phyloP scores from a whole-genome alignment of 108 stramenopile species.

The Bacterosira constricta region DNA sequence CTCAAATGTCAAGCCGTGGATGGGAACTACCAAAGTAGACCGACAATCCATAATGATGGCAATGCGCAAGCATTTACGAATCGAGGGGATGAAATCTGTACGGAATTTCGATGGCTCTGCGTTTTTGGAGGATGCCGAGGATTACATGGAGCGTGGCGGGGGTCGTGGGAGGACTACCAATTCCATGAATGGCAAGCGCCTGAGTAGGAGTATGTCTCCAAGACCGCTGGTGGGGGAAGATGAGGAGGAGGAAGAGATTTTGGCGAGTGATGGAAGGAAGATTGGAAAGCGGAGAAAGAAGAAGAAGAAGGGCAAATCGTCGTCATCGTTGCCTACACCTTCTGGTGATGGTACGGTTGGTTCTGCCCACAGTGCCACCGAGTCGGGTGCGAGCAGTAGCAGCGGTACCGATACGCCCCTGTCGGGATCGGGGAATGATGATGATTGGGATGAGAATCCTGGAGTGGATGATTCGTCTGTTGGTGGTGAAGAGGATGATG shows the following conservation, averaged over 20 bases:
- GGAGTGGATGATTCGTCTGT: background rate
- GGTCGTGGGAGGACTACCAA: background rate
- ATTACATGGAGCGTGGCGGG: conserved; percentile 24
- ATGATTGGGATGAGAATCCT: conserved; percentile 2
- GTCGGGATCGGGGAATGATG: conserved; percentile 27
- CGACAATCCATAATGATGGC: conserved; percentile 28
- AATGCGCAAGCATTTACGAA: conserved; percentile 33
- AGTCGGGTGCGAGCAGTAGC: background rate
- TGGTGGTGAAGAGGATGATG: conserved; percentile 31
- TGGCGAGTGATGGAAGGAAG: conserved; percentile 30
- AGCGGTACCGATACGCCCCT: background rate
- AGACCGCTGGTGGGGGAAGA: background rate
- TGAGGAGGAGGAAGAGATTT: conserved; percentile 16
- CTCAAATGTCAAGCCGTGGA: no score
- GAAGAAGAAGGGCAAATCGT: conserved; percentile 34
- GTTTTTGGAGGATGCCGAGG: conserved; percentile 49
- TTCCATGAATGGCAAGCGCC: background rate
- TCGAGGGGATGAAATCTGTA: conserved; percentile 40
- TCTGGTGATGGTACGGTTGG: background rate
- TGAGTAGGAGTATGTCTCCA: background rate
- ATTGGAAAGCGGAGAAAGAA: conserved; percentile 47
- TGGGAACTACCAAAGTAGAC: conserved; percentile 15
- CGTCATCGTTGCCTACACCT: background rate
- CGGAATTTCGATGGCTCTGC: conserved; percentile 29
- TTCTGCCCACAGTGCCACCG: no score